Conservation (phyloP, 257 asterid genomes). For the Solanum clarkiae region DNA sequence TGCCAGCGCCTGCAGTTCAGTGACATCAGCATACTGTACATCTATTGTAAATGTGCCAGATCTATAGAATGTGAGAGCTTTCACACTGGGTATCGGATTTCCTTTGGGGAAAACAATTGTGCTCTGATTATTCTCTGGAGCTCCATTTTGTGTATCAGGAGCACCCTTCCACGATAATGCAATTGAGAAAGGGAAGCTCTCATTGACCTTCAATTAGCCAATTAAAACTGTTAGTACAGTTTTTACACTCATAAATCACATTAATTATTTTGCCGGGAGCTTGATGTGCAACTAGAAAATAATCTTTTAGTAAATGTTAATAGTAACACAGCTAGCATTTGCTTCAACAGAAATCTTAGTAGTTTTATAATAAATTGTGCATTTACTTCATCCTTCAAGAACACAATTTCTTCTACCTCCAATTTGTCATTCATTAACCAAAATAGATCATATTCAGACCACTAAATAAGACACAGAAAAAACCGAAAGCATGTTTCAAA, state of each 20-base stretch:
- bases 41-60: constrained; percentile 59
- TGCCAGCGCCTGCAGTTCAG: constrained; percentile 59
- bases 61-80: constrained; percentile 80
- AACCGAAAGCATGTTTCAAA: background rate
- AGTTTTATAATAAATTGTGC: background rate
- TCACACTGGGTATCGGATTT: constrained; percentile 78
- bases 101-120: constrained; percentile 82
- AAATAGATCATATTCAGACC: background rate
- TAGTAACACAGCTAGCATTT: background rate
- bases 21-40: constrained; percentile 66
- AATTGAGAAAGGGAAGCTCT: constrained; percentile 64
- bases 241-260: background rate
- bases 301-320: background rate
- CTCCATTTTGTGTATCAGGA: constrained; percentile 53
- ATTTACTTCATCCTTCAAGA: background rate
- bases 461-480: background rate
- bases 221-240: background rate
- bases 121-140: constrained; percentile 51
- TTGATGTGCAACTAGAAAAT: background rate
- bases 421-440: background rate
- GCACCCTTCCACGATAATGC: constrained; percentile 76
- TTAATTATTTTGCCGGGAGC: background rate
- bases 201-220: constrained; percentile 47
- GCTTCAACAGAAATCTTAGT: background rate
- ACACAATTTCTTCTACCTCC: background rate